Evolutionary conservation across 2,329 filamentous ascomycete genomes (phyloP), one percentile per base, ranked within the genome.

Genomic region (Byssothecium circinans): DNA sequence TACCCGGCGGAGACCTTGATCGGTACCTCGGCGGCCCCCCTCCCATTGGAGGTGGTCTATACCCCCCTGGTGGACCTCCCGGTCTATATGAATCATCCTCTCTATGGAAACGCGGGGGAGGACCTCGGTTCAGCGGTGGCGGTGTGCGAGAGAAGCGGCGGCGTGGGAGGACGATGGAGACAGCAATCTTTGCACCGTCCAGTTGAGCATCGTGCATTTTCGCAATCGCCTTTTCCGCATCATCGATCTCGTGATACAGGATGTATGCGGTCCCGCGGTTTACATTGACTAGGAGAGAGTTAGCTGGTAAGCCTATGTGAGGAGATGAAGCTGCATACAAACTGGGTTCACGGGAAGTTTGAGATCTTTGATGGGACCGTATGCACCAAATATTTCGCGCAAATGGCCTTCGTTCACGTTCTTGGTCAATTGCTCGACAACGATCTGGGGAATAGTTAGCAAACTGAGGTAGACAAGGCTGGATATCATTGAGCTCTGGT

Each of bases 151-250:
- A 91, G 63, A 96, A 89, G 60, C 90, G 89, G 62, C 88, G 85
- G 41, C 88, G 83, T 0, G 90, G 90, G 29, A 95, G 78, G 20
- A 96, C 89, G 57, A 96, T 94, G 36, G 89, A 94, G 40, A 96
- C 91, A 63, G 87, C 87, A 64, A 96, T 85, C 32, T 84, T 79
- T 18, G 86, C 83, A 42, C 91, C 91, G 70, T 96, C 91, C 22
- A 96, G 75, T 65, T 95, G 89, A n/a, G 89, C 90, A 74, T 99
- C 94, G 71, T 99, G 94, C 94, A 99, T 97, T 68, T 95, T 89
- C 15, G 91, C 84, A 60, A 96, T 95, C 22, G 94, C 94, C 12
- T 84, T 79, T 72, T 96, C 90, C 19, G 94, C 92, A 54, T 92
- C 87, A 41, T 82, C 78, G 55, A 91, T 83, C 56, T 87, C 80